Conservation (phyloP, 2,329 filamentous ascomycete genomes). For the Decorospora gaudefroyi region DNA sequence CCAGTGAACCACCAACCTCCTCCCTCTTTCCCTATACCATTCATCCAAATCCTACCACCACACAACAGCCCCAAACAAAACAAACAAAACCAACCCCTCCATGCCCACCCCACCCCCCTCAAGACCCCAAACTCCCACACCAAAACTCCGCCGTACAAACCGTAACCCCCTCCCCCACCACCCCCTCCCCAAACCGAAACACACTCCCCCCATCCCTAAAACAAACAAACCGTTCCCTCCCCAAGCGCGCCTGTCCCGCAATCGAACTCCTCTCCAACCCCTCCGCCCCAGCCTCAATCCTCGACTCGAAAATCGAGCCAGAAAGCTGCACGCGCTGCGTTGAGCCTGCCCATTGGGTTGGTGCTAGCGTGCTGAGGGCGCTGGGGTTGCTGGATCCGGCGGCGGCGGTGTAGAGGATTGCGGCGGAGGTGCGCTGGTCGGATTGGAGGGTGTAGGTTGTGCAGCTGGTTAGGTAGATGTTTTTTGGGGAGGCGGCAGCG, state of each 20-base stretch:
- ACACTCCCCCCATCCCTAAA: slow-evolving; percentile 23
- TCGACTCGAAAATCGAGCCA: slow-evolving; percentile 8
- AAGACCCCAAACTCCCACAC: slow-evolving; percentile 20
- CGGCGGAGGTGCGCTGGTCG: slow-evolving; percentile 11
- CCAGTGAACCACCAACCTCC: no score
- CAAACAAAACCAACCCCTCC: no score
- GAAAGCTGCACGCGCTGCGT: slow-evolving; percentile 7
- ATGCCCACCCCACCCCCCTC: no score
- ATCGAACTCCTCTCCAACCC: slow-evolving; percentile 17
- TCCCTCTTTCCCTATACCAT: no score
- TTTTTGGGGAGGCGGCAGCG: slow-evolving; percentile 11
- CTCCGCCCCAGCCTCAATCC: slow-evolving; percentile 17
- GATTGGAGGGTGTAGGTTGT: slow-evolving; percentile 9
- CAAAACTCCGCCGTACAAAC: slow-evolving; percentile 25
- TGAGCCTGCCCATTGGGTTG: slow-evolving; percentile 10
- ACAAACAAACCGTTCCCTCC: slow-evolving; percentile 24
- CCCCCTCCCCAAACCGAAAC: slow-evolving; percentile 12
- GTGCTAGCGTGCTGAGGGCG: slow-evolving; percentile 11
- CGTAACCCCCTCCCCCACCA: slow-evolving; percentile 8
- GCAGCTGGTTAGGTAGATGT: slow-evolving; percentile 22
- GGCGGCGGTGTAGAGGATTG: slow-evolving; percentile 17
- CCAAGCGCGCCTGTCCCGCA: slow-evolving; percentile 20
- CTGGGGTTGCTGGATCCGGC: slow-evolving; percentile 3
- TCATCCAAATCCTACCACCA: no score
- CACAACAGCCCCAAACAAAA: no score